A percentile compares a stretch with the other conserved stretches of the same genome.
Conservation (phyloP, 176 grass and related monocot species). For the Poa pratensis region DNA sequence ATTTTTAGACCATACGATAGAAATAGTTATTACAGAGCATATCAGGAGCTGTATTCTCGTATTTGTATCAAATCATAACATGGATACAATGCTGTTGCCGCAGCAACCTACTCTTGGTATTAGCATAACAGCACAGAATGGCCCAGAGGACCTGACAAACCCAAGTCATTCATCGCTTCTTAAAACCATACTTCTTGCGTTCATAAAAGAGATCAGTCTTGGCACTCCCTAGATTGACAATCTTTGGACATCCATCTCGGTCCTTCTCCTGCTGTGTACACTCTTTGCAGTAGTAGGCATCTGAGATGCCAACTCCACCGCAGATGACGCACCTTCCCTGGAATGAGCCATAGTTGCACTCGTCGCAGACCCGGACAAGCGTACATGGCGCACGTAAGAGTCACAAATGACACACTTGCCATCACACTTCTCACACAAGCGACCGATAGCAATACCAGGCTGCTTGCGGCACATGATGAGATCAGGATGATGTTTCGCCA, state of each 20-base stretch:
- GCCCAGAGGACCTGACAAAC: not conserved
- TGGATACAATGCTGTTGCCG: not conserved
- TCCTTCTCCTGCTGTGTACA: constrained; percentile 88
- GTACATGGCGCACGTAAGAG: constrained; percentile 74
- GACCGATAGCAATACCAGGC: constrained; percentile 75
- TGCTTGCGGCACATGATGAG: constrained; percentile 88
- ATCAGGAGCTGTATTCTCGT: not conserved
- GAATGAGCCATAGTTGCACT: constrained; percentile 90
- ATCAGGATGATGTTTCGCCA: constrained; percentile 88
- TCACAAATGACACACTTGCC: constrained; percentile 81
- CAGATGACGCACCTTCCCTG: constrained; percentile 88
- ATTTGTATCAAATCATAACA: constrained; percentile 11
- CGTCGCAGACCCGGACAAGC: constrained; percentile 73
- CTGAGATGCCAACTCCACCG: constrained; percentile 82
- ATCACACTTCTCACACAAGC: constrained; percentile 76
- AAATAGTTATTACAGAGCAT: constrained; percentile 14
- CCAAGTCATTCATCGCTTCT: constrained; percentile 48
- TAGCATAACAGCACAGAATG: not conserved
- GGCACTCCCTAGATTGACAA: constrained; percentile 83
- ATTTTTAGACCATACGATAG: not conserved
- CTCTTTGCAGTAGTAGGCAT: constrained; percentile 84
- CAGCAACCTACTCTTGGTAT: not conserved
- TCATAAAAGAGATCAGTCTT: constrained; percentile 91
- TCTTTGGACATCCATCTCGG: constrained; percentile 78
- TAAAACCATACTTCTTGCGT: constrained; percentile 63